phyloP scores from a whole-genome alignment of 2,329 filamentous ascomycete species.

The Fusarium decemcellulare region DNA sequence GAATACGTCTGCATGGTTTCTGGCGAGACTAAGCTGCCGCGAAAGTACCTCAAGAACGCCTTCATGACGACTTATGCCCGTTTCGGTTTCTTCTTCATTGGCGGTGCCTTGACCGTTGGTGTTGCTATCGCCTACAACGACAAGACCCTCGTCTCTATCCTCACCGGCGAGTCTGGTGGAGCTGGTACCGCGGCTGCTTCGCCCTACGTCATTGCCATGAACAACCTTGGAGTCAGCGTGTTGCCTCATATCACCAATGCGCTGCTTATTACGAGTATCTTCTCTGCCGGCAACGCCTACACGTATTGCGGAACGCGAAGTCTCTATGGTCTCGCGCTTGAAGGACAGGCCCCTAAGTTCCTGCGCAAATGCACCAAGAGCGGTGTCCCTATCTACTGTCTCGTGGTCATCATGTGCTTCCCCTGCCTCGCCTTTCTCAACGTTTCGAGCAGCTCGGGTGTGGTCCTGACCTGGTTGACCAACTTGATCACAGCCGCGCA shows the following conservation, averaged over 20 bases:
- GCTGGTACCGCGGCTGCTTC: constrained; percentile 65
- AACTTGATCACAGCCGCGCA: constrained; percentile 68
- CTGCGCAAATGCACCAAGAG: constrained; percentile 70
- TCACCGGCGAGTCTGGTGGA: constrained; percentile 45
- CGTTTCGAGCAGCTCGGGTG: constrained; percentile 59
- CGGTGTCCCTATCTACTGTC: constrained; percentile 72
- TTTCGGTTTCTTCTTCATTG: constrained; percentile 33
- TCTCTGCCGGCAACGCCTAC: constrained; percentile 63
- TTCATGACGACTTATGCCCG: constrained; percentile 31
- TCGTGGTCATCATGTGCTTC: constrained; percentile 65
- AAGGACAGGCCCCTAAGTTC: constrained; percentile 63
- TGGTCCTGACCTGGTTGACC: constrained; percentile 66
- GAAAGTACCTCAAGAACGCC: constrained; percentile 29
- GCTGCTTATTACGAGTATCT: constrained; percentile 55
- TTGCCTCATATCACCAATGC: constrained; percentile 71
- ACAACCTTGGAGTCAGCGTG: constrained; percentile 64
- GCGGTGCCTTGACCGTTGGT: constrained; percentile 61
- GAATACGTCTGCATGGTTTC: constrained; percentile 66
- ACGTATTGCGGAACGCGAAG: constrained; percentile 63
- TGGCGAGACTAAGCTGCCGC: constrained; percentile 30
- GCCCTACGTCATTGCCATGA: constrained; percentile 73
- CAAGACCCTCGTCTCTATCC: constrained; percentile 66
- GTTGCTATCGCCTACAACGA: constrained; percentile 77
- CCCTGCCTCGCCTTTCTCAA: constrained; percentile 66
- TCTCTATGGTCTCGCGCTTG: constrained; percentile 63